Percentiles rank a stretch among this genome's conserved stretches.
These are phyloP conservation scores for Chlamydomonas sphaeroides DNA, from an alignment of 139 green algal species.

Conservation along the genomic window DNA sequence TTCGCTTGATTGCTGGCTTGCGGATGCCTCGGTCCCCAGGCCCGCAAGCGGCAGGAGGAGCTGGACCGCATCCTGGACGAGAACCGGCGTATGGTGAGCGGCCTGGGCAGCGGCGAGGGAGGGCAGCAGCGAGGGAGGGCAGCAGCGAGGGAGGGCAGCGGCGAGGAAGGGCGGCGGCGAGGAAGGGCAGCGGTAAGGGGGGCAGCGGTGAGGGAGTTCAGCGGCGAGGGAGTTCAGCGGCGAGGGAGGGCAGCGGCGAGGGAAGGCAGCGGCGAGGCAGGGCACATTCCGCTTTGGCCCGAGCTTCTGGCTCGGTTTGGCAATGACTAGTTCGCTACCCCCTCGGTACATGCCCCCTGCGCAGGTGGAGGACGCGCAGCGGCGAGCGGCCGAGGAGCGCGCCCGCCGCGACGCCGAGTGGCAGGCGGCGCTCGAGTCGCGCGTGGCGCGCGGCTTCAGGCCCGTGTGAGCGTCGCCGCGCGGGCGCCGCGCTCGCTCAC, in stretches of 20 bases:
- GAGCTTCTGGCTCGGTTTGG: too few species aligned
- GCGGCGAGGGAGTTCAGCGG: neutral
- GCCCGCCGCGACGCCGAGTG: constrained; percentile 27
- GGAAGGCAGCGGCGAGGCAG: too few species aligned
- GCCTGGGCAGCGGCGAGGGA: constrained; percentile 24
- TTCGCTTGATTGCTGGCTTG: too few species aligned
- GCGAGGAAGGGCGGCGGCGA: too few species aligned
- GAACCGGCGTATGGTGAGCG: constrained; percentile 47
- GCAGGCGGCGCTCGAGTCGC: constrained; percentile 30
- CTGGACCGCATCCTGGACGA: constrained; percentile 56
- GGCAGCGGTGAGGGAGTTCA: constrained; percentile 33
- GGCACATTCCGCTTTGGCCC: too few species aligned
- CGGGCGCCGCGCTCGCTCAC: too few species aligned
- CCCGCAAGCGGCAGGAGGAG: constrained; percentile 52
- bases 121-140: constrained; percentile 1
- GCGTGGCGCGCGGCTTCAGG: neutral
- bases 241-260: too few species aligned
- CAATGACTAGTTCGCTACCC: too few species aligned
- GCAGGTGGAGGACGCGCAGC: constrained; percentile 45
- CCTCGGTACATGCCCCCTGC: too few species aligned
- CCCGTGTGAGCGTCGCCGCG: too few species aligned
- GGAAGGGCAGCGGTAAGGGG: too few species aligned
- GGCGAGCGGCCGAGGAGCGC: constrained; percentile 34
- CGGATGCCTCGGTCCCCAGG: constrained; percentile 12
- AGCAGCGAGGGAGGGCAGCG: too few species aligned